Base-by-base conservation (phyloP, 495 filamentous ascomycete species). In the Neurospora pannonica region DNA sequence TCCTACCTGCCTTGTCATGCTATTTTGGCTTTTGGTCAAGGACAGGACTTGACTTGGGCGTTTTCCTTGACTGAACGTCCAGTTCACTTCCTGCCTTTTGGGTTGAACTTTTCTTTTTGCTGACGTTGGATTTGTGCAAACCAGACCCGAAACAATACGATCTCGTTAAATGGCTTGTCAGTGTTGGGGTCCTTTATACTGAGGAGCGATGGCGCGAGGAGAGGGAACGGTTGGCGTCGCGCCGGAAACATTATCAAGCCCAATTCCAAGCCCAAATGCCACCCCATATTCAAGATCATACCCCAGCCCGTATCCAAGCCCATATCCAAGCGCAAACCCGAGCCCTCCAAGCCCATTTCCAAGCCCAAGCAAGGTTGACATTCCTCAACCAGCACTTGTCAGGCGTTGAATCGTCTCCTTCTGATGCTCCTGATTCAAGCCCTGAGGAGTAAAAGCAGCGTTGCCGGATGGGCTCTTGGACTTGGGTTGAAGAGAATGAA, bases 131-230 rank as follows among this genome's bases (percentile, higher is more conserved):
- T 28, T 60, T 13, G 13, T 24, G 43, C 21, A 7, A 60, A 28
- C 15, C 48, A 28, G 48, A 3, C 24, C 5, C 21, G 46, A 3
- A 1, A 5, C 48, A 15, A 15, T 28, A 60, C 21, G 5, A 28
- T 5, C 0, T 0, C 5, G 3, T 60, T 24, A 1, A 28, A 60
- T 0, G 0, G 2, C 11, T 60, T 60, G 0, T 28, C 48, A 7
- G 11, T 3, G 5, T 1, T 7, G 24, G 21, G 11, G 5, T 0
- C 11, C 24, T 24, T 28, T 60, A 60, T 28, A 60, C 48, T 28
- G 2, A 2, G 11, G 1, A 28, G 24, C 48, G 11, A 28, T 60
- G 21, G 21, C 21, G 5, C 21, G 10, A 24, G 21, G 46, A 54
- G 48, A 28, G 48, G 11, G 48, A 13, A 54, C 8, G 5, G 48